phyloP scores from a whole-genome alignment of 202 grass and related monocot genomes.

The Brachypodium distachyon region DNA sequence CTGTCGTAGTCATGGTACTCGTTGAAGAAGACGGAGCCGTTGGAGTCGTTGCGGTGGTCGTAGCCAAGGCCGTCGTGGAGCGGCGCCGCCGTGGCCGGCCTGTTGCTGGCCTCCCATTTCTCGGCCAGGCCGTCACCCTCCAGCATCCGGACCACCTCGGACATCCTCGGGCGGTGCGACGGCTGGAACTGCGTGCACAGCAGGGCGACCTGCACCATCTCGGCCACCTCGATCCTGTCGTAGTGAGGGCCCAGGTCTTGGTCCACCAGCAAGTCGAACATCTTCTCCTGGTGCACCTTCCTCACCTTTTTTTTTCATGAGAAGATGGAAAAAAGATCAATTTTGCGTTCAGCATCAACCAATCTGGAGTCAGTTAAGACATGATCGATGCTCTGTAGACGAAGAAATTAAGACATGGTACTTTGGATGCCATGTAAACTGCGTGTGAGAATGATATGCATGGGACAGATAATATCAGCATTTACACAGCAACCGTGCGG shows the following conservation, averaged over 20 bases:
- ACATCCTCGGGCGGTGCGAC: slow-evolving; percentile 82
- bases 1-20: slow-evolving; percentile 52
- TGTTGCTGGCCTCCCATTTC: slow-evolving; percentile 79
- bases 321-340: background rate
- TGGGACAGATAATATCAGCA: background rate
- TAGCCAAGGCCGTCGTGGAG: slow-evolving; percentile 17
- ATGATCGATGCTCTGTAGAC: no score
- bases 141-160: slow-evolving; percentile 88
- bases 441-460: background rate
- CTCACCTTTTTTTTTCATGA: slow-evolving; percentile 82
- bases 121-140: slow-evolving; percentile 90
- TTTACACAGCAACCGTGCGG: background rate
- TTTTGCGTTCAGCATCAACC: background rate
- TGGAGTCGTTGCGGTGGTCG: slow-evolving; percentile 44
- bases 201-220: slow-evolving; percentile 85
- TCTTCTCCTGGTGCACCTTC: slow-evolving; percentile 86
- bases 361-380: background rate
- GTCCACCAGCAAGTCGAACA: slow-evolving; percentile 60
- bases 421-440: background rate
- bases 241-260: slow-evolving; percentile 62
- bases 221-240: slow-evolving; percentile 68
- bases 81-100: background rate
- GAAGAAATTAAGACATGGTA: background rate
- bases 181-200: slow-evolving; percentile 86
- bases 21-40: slow-evolving; percentile 31